Conservation (phyloP, 2,329 filamentous ascomycete genomes). For the Metarhizium anisopliae region DNA sequence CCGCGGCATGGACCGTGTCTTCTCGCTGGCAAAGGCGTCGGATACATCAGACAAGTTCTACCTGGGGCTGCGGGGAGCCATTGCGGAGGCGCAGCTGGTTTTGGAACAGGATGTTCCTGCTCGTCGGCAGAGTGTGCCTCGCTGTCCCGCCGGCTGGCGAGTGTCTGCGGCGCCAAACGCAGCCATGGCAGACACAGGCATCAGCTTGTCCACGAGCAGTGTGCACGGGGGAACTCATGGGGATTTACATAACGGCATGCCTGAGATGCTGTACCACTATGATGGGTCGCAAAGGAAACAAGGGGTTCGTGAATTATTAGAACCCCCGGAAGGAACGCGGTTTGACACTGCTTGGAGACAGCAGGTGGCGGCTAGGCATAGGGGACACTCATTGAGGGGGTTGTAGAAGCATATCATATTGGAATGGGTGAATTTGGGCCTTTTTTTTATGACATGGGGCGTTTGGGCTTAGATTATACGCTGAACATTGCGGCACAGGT, state of each 20-base stretch:
- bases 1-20: slow-evolving; percentile 25
- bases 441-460: not conserved
- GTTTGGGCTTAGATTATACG: too few relatives aligned
- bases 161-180: slow-evolving; percentile 6
- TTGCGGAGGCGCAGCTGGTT: slow-evolving; percentile 32
- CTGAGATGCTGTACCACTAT: slow-evolving; percentile 11
- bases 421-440: not conserved
- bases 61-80: slow-evolving; percentile 36
- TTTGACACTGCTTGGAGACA: slow-evolving; percentile 11
- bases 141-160: not conserved
- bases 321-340: slow-evolving; percentile 2
- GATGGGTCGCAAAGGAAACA: not conserved
- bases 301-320: not conserved
- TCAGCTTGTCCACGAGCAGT: slow-evolving; percentile 14
- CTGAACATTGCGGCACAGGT: too few relatives aligned
- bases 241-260: slow-evolving; percentile 12
- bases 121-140: slow-evolving; percentile 14
- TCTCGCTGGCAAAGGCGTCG: slow-evolving; percentile 38
- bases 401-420: not conserved
- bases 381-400: not conserved
- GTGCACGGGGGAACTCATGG: slow-evolving; percentile 3
- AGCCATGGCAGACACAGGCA: slow-evolving; percentile 22
- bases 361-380: not conserved
- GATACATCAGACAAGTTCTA: slow-evolving; percentile 40
- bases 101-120: slow-evolving; percentile 18